A percentile compares a stretch with the other conserved stretches of the same genome.
phyloP scores from a whole-genome alignment of 2,329 filamentous ascomycete genomes.

The Ophiostoma novo-ulmi region DNA sequence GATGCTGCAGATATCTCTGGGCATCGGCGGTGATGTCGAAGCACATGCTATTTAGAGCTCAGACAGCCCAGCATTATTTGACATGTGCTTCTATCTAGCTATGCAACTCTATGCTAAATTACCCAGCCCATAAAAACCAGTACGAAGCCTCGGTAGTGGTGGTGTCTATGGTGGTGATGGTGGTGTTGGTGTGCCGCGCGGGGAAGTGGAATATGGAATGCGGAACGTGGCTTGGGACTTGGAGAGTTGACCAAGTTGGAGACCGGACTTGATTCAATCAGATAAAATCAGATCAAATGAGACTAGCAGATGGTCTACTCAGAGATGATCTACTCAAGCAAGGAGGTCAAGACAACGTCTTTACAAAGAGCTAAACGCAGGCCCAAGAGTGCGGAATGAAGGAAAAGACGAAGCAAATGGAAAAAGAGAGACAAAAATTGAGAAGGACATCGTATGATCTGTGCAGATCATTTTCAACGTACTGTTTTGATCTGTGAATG shows the following conservation, averaged over 20 bases:
- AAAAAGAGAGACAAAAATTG: not conserved
- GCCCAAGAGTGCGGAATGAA: not conserved
- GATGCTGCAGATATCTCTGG: not conserved
- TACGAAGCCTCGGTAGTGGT: not conserved
- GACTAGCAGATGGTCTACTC: not conserved
- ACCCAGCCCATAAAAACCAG: not conserved
- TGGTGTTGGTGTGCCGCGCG: not conserved
- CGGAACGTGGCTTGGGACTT: not conserved
- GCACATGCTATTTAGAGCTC: not conserved
- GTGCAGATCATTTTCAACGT: not conserved
- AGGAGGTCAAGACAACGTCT: not conserved
- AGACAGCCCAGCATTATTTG: not conserved
- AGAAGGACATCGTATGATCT: not conserved
- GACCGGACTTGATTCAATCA: not conserved
- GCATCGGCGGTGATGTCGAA: not conserved
- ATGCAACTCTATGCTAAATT: not conserved
- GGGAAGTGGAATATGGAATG: not conserved
- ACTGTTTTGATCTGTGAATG: not conserved
- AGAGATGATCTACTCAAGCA: not conserved
- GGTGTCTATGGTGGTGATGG: not conserved
- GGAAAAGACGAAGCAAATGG: not conserved
- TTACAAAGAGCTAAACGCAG: not conserved
- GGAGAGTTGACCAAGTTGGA: not conserved
- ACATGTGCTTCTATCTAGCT: not conserved
- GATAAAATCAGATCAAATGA: not conserved